phyloP scores from a whole-genome alignment of 2,329 filamentous ascomycete genomes.

The Scedosporium boydii region DNA sequence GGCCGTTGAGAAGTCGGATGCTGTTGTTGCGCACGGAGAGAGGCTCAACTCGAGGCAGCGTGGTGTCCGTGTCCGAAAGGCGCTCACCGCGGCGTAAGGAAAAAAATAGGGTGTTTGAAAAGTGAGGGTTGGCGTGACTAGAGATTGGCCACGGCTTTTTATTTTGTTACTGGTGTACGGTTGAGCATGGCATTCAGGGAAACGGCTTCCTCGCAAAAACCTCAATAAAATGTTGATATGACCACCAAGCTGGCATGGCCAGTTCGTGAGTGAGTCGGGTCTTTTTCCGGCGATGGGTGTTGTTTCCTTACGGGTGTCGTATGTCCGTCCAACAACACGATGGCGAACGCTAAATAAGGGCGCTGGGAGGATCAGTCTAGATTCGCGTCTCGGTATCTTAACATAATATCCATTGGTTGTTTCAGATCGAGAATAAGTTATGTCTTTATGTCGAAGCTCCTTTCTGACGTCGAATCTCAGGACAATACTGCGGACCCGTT shows the following conservation, averaged over 20 bases:
- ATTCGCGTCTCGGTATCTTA: too few relatives aligned
- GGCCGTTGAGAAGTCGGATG: conserved; percentile 79
- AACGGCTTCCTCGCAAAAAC: conserved; percentile 6
- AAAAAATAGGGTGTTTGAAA: conserved; percentile 10
- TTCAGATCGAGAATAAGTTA: too few relatives aligned
- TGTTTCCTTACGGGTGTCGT: not conserved
- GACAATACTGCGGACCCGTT: too few relatives aligned
- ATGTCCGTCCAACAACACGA: not conserved
- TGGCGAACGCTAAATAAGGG: too few relatives aligned
- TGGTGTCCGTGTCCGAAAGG: conserved; percentile 56
- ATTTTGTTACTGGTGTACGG: conserved; percentile 8
- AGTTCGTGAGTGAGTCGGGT: not conserved
- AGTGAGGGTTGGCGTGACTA: conserved; percentile 5
- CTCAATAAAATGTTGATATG: conserved; percentile 7
- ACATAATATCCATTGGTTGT: too few relatives aligned
- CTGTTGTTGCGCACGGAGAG: conserved; percentile 45
- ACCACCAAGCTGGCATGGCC: not conserved
- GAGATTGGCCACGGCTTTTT: conserved; percentile 6
- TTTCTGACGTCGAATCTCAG: too few relatives aligned
- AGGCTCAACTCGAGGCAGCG: conserved; percentile 82
- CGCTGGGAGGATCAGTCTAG: too few relatives aligned
- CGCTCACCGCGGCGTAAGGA: conserved; percentile 54
- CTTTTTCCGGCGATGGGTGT: not conserved
- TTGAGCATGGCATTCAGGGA: conserved; percentile 8
- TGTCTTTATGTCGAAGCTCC: too few relatives aligned